Evolutionary conservation across 768 basidiomycete species (phyloP).

Genomic region (Leccinum fibrillosum): DNA sequence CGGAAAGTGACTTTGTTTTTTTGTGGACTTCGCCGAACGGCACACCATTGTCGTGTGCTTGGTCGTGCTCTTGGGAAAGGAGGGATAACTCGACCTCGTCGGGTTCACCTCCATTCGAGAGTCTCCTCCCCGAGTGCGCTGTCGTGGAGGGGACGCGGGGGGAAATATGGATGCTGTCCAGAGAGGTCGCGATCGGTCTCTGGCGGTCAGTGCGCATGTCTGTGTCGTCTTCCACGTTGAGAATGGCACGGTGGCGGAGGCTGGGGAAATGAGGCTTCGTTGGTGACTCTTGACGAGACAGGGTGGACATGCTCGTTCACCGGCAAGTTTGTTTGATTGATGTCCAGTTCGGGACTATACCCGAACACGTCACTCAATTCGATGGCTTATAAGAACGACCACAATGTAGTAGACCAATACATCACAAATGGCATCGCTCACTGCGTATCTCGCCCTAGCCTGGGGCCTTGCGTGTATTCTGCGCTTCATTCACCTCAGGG

Average conservation of each 20-base stretch:
- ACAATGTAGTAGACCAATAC: not conserved
- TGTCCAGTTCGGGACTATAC: constrained; percentile 2
- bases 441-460: constrained; percentile 6
- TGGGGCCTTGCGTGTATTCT: constrained; percentile 29
- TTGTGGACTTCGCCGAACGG: constrained; percentile 32
- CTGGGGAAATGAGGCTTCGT: constrained; percentile 25
- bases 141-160: constrained; percentile 47
- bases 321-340: not conserved
- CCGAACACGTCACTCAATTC: constrained; percentile 17
- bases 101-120: constrained; percentile 29
- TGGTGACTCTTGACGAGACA: constrained; percentile 23
- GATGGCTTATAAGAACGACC: constrained; percentile 4
- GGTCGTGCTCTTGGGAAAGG: constrained; percentile 52
- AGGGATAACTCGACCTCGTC: constrained; percentile 64
- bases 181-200: constrained; percentile 55
- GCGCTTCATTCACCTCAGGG: constrained; percentile 34
- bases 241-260: constrained; percentile 29
- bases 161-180: constrained; percentile 56
- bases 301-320: constrained; percentile 24
- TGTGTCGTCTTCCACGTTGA: constrained; percentile 38
- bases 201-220: constrained; percentile 34
- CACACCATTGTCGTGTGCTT: constrained; percentile 37
- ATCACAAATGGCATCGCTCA: constrained; percentile 10
- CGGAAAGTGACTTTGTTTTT: constrained; percentile 52
- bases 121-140: constrained; percentile 31